These are phyloP conservation scores for Agroathelia rolfsii DNA, from an alignment of 1,284 basidiomycete genomes.

Conservation along the genomic window DNA sequence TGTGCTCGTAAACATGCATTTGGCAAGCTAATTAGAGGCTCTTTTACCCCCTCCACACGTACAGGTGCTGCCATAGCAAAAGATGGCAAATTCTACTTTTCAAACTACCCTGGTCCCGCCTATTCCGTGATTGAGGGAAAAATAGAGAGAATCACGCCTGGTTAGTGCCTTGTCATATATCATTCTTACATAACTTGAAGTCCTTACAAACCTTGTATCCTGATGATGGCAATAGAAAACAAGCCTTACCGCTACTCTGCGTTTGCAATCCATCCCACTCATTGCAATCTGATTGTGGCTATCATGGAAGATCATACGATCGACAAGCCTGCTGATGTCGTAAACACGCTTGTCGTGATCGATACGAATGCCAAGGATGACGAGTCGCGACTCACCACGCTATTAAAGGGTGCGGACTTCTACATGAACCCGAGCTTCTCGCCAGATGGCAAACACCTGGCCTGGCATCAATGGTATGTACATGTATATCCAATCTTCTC, in stretches of 20 bases:
- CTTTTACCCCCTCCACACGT: too few relatives aligned
- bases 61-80: slow-evolving; percentile 40
- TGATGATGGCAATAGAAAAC: slow-evolving; percentile 29
- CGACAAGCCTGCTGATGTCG: slow-evolving; percentile 42
- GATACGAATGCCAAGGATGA: slow-evolving; percentile 31
- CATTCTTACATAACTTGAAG: slow-evolving; percentile 2
- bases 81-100: slow-evolving; percentile 44
- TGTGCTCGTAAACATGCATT: too few relatives aligned
- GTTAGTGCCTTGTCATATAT: slow-evolving; percentile 23
- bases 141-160: slow-evolving; percentile 44
- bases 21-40: too few relatives aligned
- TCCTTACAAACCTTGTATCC: slow-evolving; percentile 4
- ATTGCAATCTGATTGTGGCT: slow-evolving; percentile 38
- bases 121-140: slow-evolving; percentile 20
- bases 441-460: slow-evolving; percentile 53
- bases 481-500: too few relatives aligned
- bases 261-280: slow-evolving; percentile 37
- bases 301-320: slow-evolving; percentile 63
- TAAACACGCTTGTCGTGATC: slow-evolving; percentile 50
- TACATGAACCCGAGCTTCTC: slow-evolving; percentile 55
- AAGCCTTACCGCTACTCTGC: slow-evolving; percentile 47
- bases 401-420: slow-evolving; percentile 57
- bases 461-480: slow-evolving; percentile 67
- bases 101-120: slow-evolving; percentile 38
- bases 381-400: slow-evolving; percentile 25